phyloP scores from a whole-genome alignment of 1,139 yeast species.

The Yamadazyma pseudoaaseri region DNA sequence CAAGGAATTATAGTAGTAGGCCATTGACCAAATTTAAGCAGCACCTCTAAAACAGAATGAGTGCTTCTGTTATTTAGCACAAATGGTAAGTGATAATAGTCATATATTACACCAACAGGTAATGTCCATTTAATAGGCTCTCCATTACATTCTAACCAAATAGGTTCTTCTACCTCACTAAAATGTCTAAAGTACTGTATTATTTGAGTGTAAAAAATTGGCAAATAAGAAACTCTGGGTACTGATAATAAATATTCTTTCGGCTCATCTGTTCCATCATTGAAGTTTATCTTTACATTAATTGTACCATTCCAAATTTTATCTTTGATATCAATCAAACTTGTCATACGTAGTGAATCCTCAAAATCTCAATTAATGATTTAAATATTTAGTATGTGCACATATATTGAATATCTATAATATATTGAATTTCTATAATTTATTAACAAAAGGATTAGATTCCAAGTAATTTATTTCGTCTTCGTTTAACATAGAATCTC shows the following conservation, averaged over 20 bases:
- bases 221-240: slow-evolving; percentile 58
- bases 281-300: slow-evolving; percentile 34
- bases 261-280: slow-evolving; percentile 6
- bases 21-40: slow-evolving; percentile 32
- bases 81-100: slow-evolving; percentile 37
- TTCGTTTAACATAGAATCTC: slow-evolving; percentile 26
- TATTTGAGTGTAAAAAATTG: slow-evolving; percentile 43
- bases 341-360: too few species aligned
- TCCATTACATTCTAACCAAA: slow-evolving; percentile 69
- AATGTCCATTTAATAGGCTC: slow-evolving; percentile 74
- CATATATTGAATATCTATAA: too few species aligned
- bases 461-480: slow-evolving; percentile 30
- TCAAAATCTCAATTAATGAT: background rate
- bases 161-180: slow-evolving; percentile 26
- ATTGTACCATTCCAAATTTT: slow-evolving; percentile 58
- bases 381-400: background rate
- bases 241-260: slow-evolving; percentile 24
- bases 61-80: slow-evolving; percentile 2
- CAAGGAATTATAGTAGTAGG: slow-evolving; percentile 38
- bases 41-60: slow-evolving; percentile 45
- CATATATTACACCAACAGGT: slow-evolving; percentile 74
- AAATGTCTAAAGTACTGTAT: slow-evolving; percentile 39
- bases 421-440: slow-evolving; percentile 2
- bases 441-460: slow-evolving; percentile 7
- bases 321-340: slow-evolving; percentile 23